Percentiles rank a stretch among this genome's conserved stretches.
These are phyloP conservation scores for Coemansia sp. DNA, from an alignment of 192 early-diverging fungal genomes.

Conservation along the genomic window DNA sequence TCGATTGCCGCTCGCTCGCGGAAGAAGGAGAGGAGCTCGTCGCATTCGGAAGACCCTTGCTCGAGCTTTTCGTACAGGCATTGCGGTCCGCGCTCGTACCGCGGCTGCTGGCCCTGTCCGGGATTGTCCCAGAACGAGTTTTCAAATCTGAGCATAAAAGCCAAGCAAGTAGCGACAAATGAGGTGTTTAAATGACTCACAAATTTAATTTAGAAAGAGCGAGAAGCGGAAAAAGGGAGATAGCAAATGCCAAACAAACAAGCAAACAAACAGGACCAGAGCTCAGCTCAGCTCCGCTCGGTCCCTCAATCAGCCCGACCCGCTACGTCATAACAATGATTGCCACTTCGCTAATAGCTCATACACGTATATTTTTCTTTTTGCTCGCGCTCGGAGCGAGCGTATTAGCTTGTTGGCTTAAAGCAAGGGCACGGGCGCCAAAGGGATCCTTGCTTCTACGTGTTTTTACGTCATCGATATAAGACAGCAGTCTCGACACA, in stretches of 20 bases:
- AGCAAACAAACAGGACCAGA: no score
- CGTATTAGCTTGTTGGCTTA: no score
- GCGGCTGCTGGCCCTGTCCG: constrained; percentile 44
- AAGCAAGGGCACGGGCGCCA: no score
- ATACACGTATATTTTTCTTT: no score
- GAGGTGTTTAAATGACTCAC: neutral
- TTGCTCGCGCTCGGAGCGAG: no score
- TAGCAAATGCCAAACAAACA: neutral
- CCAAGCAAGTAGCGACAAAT: neutral
- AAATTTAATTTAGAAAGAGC: neutral
- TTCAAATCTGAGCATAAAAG: constrained; percentile 53
- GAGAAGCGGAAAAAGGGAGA: neutral
- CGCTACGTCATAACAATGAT: no score
- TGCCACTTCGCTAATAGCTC: no score
- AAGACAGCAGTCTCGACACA: no score
- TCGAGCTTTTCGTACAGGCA: constrained; percentile 51
- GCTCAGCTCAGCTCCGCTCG: no score
- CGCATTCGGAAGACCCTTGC: constrained; percentile 49
- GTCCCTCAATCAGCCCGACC: no score
- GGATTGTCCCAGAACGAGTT: constrained; percentile 60
- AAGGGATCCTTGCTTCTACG: no score
- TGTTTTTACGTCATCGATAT: no score
- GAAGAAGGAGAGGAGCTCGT: constrained; percentile 51
- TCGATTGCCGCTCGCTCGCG: constrained; percentile 51
- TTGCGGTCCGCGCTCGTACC: constrained; percentile 51